These are phyloP conservation scores for Aspergillus costaricaensis DNA, from an alignment of 2,329 filamentous ascomycete species.

Conservation along the genomic window DNA sequence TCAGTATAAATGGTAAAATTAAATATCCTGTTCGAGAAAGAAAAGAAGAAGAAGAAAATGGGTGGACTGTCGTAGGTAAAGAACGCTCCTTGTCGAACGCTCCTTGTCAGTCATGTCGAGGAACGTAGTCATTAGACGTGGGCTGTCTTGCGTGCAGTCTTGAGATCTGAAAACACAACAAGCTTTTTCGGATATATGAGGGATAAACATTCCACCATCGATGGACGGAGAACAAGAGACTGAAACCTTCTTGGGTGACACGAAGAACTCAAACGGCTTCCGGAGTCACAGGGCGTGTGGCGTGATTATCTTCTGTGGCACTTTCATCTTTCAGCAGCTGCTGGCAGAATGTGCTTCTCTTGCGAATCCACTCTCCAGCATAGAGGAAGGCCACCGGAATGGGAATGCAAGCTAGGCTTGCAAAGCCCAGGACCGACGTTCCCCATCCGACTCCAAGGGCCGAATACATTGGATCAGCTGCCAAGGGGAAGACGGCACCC, in stretches of 20 bases:
- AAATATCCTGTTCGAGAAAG: no score
- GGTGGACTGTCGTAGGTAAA: no score
- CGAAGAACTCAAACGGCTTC: neutral
- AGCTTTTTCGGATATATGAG: no score
- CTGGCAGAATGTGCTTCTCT: slow-evolving; percentile 35
- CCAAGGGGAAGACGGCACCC: slow-evolving; percentile 60
- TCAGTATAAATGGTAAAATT: no score
- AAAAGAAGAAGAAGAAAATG: no score
- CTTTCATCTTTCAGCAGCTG: slow-evolving; percentile 28
- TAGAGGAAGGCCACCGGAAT: slow-evolving; percentile 45
- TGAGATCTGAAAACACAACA: no score
- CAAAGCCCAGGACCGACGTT: slow-evolving; percentile 44
- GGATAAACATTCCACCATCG: neutral
- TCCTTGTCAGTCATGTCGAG: no score
- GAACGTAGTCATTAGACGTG: no score
- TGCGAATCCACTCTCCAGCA: slow-evolving; percentile 30
- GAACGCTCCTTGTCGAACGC: no score
- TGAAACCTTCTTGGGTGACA: neutral
- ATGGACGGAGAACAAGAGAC: neutral
- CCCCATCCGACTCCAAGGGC: slow-evolving; percentile 45
- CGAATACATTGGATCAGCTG: slow-evolving; percentile 41
- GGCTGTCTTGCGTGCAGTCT: no score
- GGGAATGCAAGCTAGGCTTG: slow-evolving; percentile 39
- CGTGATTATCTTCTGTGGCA: slow-evolving; percentile 5
- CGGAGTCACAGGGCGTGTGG: neutral